A percentile compares a stretch with the other conserved stretches of the same genome.
These are phyloP conservation scores for Colletotrichum cereale DNA, from an alignment of 2,329 filamentous ascomycete genomes.

Conservation along the genomic window DNA sequence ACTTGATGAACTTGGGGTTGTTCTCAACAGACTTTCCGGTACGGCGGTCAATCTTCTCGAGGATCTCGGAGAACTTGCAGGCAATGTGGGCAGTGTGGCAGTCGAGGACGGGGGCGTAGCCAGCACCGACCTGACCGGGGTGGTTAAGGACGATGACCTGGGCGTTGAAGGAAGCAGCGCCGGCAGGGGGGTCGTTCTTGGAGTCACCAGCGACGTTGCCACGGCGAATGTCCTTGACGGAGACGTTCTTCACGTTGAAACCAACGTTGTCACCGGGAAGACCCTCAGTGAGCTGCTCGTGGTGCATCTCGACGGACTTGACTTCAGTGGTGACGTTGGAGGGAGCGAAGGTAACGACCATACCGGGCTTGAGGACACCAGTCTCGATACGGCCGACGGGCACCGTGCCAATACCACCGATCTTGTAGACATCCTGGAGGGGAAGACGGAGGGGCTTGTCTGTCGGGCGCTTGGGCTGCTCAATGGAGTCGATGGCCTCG, in stretches of 20 bases:
- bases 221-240: constrained; percentile 99
- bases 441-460: constrained; percentile 99
- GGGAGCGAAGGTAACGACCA: constrained; percentile 99
- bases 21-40: constrained; percentile 97
- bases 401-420: constrained; percentile 99
- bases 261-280: constrained; percentile 99
- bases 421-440: constrained; percentile 99
- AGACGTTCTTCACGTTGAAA: constrained; percentile 99
- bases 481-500: constrained; percentile 97
- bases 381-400: constrained; percentile 99
- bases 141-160: constrained; percentile 99
- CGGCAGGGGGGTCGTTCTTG: constrained; percentile 98
- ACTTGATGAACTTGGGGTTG: constrained; percentile 99
- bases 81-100: constrained; percentile 99
- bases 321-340: constrained; percentile 99
- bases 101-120: constrained; percentile 98
- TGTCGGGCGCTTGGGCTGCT: constrained; percentile 90
- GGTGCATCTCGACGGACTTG: constrained; percentile 99
- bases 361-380: constrained; percentile 89
- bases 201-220: constrained; percentile 99
- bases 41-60: constrained; percentile 99
- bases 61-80: constrained; percentile 99
- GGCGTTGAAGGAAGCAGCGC: constrained; percentile 94
- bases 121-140: constrained; percentile 98
- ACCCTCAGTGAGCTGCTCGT: constrained; percentile 98